Evolutionary conservation across 1,139 yeast species (phyloP), one percentile per base, ranked within the genome.

Genomic region (Hansenula lynferdii): DNA sequence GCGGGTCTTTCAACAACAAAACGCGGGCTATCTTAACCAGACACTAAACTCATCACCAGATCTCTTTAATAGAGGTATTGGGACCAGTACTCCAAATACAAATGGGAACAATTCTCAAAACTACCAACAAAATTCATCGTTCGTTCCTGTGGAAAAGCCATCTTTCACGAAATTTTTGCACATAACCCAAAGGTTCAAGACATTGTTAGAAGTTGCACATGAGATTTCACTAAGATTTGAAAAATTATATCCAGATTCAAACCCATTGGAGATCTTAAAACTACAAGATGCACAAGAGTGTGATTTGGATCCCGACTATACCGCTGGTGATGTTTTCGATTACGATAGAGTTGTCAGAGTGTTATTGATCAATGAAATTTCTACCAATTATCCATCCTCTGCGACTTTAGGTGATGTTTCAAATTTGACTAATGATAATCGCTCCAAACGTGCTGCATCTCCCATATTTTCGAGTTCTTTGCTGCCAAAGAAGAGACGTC

Each of bases 261-360:
- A 66, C 2, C 67, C 70, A 1, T 55, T 83, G 14, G 65, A 64
- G 6, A 74, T 85, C 28, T 62, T 70, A 18, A 72, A 75, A 36
- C 60, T 84, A 9, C 92, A 84, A 53, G 90, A 85, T 55, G 58
- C 61, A 23, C 72, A 76, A 42, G 69, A 70, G 43, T 83, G 89
- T 51, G 95, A 85, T 56, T 62, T 85, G 47, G 95, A 85, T 57
- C 87, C 89, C 0, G 95, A 84, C 42, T 85, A 78, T 49, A 45
- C 59, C 5, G 80, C 79, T 0, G 70, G 70, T 8, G 86, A 82
- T 48, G 79, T 83, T 8, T 81, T 85, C 51, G 69, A 63, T 24
- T 64, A 69, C 21, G 77, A 75, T 31, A 80, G 76, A 45, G 59
- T 73, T 4, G 67, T 84, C 14, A 62, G 81, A 36, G 80, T 81